A percentile compares a stretch with the other conserved stretches of the same genome.
phyloP scores from a whole-genome alignment of 768 basidiomycete genomes.

The Kwoniella sp. region DNA sequence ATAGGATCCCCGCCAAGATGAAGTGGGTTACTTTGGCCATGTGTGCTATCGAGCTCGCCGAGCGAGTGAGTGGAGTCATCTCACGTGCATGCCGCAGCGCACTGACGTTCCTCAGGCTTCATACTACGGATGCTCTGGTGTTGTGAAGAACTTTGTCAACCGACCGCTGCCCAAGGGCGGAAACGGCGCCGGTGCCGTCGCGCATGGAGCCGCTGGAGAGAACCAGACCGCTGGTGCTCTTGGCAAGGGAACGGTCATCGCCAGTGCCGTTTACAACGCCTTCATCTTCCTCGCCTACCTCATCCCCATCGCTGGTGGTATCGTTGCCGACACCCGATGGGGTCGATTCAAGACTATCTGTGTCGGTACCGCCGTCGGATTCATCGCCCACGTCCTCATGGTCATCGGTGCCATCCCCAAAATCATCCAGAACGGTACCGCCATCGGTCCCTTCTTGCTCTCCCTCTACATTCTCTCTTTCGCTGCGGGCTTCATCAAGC shows the following conservation, averaged over 20 bases:
- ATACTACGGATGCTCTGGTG: conserved; percentile 38
- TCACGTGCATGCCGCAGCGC: not conserved
- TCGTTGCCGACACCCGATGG: conserved; percentile 45
- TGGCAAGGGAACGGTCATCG: conserved; percentile 34
- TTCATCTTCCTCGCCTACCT: conserved; percentile 47
- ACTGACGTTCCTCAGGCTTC: conserved; percentile 20
- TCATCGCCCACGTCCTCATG: conserved; percentile 43
- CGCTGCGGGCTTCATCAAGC: conserved; percentile 50
- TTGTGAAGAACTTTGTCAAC: conserved; percentile 44
- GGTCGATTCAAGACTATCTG: conserved; percentile 48
- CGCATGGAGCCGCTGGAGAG: conserved; percentile 23
- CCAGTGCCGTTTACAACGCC: conserved; percentile 30
- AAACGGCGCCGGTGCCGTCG: conserved; percentile 39
- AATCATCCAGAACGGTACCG: conserved; percentile 26
- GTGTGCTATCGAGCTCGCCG: conserved; percentile 49
- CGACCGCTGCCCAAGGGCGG: conserved; percentile 43
- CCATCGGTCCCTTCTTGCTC: conserved; percentile 42
- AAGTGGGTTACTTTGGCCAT: conserved; percentile 42
- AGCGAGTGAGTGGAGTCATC: conserved; percentile 28
- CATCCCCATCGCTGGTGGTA: conserved; percentile 45
- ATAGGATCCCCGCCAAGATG: conserved; percentile 16
- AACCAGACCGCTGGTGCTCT: conserved; percentile 43
- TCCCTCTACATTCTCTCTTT: conserved; percentile 41
- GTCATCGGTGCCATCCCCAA: conserved; percentile 45
- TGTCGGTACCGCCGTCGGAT: conserved; percentile 37